Base-by-base conservation (phyloP, 2,329 filamentous ascomycete genomes). In the Bipolaris oryzae region DNA sequence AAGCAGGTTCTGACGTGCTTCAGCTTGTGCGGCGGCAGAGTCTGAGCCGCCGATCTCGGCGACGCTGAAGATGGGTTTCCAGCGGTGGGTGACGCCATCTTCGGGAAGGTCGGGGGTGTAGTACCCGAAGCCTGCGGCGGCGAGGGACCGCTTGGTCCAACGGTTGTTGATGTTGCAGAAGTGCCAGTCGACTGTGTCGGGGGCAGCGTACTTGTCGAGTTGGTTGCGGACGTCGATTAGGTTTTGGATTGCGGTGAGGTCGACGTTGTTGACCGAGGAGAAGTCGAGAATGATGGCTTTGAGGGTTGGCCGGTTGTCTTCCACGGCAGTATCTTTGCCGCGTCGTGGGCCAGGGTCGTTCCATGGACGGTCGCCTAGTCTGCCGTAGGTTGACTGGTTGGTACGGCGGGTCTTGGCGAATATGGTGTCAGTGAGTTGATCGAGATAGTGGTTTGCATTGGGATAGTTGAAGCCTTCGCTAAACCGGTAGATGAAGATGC, bases 381-480 rank as follows among this genome's bases (percentile, higher is more conserved):
- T 76, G 44, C 69, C 71, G 55, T 87, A 96, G 1, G 82, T 80
- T 47, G 89, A 78, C 0, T 86, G 81, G 65, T 91, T 92, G 1
- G 91, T 96, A 42, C 91, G 88, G 39, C 89, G 87, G 4, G 93
- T 97, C 60, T 88, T 79, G 47, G 74, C 66, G 62, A 82, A 80
- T 38, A 82, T 78, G 9, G 69, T 71, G 1, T 74, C 62, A 1
- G 75, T 72, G 55, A 82, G 72, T 69, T 91, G 85, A 69, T 97
- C 92, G 43, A 96, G 85, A 60, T 96, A 92, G 74, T 92, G 89
- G 70, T 92, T 92, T 21, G 92, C 92, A 67, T 97, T 99, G 55
- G 93, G 92, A 72, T 97, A 99, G 79, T 95, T 96, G 84, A 96
- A 96, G 44, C 93, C 92, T 79, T 98, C 94, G 0, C 91, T 89